Conservation (phyloP, 2,329 filamentous ascomycete species). For the Aspergillus fischeri region DNA sequence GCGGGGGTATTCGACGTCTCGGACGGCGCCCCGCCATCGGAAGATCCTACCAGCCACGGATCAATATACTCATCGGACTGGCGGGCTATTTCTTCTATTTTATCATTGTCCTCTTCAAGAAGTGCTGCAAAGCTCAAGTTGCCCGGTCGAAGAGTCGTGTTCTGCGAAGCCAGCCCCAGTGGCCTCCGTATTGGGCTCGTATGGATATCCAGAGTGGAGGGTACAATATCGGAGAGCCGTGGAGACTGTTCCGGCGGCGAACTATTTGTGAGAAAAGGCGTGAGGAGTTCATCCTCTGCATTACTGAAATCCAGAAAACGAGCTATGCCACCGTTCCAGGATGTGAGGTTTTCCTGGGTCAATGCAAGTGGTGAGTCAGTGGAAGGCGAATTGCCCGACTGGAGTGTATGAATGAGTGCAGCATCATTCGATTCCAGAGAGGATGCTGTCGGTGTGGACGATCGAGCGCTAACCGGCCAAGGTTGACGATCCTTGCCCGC, state of each 20-base stretch:
- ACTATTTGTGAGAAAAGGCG: conserved; percentile 9
- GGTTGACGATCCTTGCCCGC: neutral
- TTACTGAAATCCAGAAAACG: conserved; percentile 4
- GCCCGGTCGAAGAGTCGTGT: conserved; percentile 7
- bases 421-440: neutral
- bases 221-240: conserved; percentile 14
- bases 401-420: neutral
- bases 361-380: neutral
- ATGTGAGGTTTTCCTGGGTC: conserved; percentile 5
- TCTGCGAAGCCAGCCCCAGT: conserved; percentile 4
- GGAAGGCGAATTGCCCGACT: neutral
- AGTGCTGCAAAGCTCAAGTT: conserved; percentile 29
- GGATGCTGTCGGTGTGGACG: neutral
- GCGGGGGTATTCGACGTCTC: conserved; percentile 24
- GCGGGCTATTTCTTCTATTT: conserved; percentile 54
- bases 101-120: conserved; percentile 41
- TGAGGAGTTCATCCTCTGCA: conserved; percentile 10
- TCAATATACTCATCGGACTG: conserved; percentile 27
- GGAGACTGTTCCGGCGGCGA: conserved; percentile 11
- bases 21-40: conserved; percentile 34
- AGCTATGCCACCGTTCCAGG: conserved; percentile 4
- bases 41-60: conserved; percentile 35
- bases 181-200: conserved; percentile 5
- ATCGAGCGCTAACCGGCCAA: neutral
- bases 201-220: conserved; percentile 4